Base-by-base conservation (phyloP, 83 land plant genomes). In the Isoetes engelmannii region DNA sequence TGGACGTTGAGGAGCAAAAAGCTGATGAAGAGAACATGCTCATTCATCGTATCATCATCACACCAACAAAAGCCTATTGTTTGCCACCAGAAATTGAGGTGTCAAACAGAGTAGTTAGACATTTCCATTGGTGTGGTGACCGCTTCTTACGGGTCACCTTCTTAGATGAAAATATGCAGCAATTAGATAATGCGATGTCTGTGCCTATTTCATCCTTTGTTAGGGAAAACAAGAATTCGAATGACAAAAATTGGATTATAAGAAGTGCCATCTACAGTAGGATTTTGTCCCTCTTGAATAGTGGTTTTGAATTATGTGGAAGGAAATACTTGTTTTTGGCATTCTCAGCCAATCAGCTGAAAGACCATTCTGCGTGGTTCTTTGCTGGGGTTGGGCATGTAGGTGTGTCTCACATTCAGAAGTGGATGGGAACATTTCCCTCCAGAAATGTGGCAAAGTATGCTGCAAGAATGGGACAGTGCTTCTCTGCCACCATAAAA, bases 391-490 rank as follows among this genome's bases (percentile, higher is more conserved):
- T 72, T 48, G 49, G 50, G 37, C 63, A 48, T 4, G 45, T 75
- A 18, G 65, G 48, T 45, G 88, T 73, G 0, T 13, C 21, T 4
- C 5, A 15, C 18, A 87, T 93, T 43, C 69, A 67, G 57, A 66
- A 21, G 4, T 90, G 96, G 98, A 93, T 90, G 98, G 98, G 98
- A 1, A 77, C 55, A 54, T 90, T 93, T 57, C 48, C 64, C 4
- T 71, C 68, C 13, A 62, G 64, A 4, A 88, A 80, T 71, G 79
- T 90, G 54, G 92, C 98, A 7, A 93, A 90, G 77, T 88, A 84
- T 82, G 90, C 98, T 61, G 92, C 98, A 4, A 77, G 98, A 72
- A 93, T 93, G 90, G 98, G 98, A 0, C 92, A 84, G 67, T 90
- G 96, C 71, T 93, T 93, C 61, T 90, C 97, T 5, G 86, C 98